Evolutionary conservation across 768 basidiomycete species (phyloP), one percentile per base, ranked within the genome.

Genomic region (Lactarius hengduanensis): DNA sequence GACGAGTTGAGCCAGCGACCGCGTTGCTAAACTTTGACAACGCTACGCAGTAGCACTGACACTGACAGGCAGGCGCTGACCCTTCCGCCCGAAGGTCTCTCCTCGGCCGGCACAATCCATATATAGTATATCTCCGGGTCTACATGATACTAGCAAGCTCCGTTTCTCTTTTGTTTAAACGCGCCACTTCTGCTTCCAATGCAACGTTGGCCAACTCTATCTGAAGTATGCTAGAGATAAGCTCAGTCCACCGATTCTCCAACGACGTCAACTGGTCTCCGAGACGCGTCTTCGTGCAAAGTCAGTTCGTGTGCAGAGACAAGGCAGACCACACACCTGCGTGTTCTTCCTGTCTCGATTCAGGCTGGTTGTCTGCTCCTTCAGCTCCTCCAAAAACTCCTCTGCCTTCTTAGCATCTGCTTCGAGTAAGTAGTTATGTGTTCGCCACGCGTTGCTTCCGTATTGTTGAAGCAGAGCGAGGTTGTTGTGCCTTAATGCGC

Each of bases 171-270:
- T 78, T 78, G 71, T 82, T 81, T 61, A 92, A 76, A 45, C 81
- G 77, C 56, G 82, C 84, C 57, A 97, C 81, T 73, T 97, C 94
- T 6, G 81, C 87, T 71, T 95, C 94, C 75, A 97, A 76, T 32
- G 94, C 93, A 50, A 88, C 83, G 74, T 94, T 96, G 20, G 95
- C 96, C 86, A 98, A 88, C 81, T 97, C 96, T 70, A 97, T 90
- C 77, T 98, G 96, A 65, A 98, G 78, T 55, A 96, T 90, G 61
- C 78, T 90, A 62, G 93, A 94, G 63, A 98, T 88, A 57, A 98
- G 81, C 77, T 95, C 92, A 26, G 93, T 96, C 96, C 96, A 98
- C 68, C 88, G 83, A 43, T 85, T 90, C 77, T 98, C 95, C 66
- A 97, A 78, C 10, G 85, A 79, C 34, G 86, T 90, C 65, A 98